Evolutionary conservation across 1,139 yeast genomes (phyloP), one percentile per base, ranked within the genome.

Genomic region (Casaregolazyma lundiana): DNA sequence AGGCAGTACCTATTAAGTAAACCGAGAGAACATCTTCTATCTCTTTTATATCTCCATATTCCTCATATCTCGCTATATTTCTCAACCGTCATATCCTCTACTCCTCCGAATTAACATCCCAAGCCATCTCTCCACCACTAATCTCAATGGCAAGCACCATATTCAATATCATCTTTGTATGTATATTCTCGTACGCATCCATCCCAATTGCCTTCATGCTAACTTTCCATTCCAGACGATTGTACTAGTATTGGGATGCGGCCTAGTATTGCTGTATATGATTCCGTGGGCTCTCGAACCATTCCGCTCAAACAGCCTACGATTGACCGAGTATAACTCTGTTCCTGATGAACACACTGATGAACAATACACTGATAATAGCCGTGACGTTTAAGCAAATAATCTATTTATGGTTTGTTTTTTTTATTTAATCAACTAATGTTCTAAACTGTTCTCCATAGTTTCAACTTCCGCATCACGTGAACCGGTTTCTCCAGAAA

Each of bases 91-190:
- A 9, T 13, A 7, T 15, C 36, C 6, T 11, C 8, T 32, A 9
- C 16, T 7, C 15, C 11, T 24, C 30, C 11, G 9, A 16, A 16
- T 13, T 18, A n/a, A 3, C 37, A 3, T 20, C 30, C 30, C 40
- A 37, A 19, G 18, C 40, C 16, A 21, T 8, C 16, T 22, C 13
- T 3, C 7, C 30, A 29, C 40, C 41, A 21, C 32, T 16, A 15
- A 21, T n/a, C 16, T 35, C n/a, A 16, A 22, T 35, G 38, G 35
- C 43, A 21, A 18, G 18, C 19, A 5, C 7, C 19, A 16, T 47
- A 22, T 32, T 40, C 19, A 52, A 52, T 22, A 39, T 48, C 32
- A 17, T 50, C 20, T 45, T 48, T 41, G 53, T 51, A 45, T 3
- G 53, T 46, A 26, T 11, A 6, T 26, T n/a, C n/a, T n/a, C n/a